Percentiles rank a stretch among this genome's conserved stretches.
These are phyloP conservation scores for Papilionanthe hybrid DNA, from an alignment of 116 monocot genomes.

Conservation along the genomic window DNA sequence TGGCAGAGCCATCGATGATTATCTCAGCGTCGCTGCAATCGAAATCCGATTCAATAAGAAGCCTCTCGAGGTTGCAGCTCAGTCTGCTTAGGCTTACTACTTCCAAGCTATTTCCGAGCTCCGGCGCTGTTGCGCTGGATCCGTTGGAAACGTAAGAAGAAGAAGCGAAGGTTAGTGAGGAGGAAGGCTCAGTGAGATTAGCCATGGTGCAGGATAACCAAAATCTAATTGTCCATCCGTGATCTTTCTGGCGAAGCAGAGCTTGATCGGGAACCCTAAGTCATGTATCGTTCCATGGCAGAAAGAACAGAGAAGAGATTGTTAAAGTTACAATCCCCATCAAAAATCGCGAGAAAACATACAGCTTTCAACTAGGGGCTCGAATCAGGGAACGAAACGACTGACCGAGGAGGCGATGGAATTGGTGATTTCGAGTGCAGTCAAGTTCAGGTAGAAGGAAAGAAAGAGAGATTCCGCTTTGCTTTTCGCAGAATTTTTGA, in stretches of 20 bases:
- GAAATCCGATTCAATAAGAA: constrained; percentile 52
- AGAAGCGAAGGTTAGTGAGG: constrained; percentile 49
- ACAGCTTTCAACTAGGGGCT: neutral
- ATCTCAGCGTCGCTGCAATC: constrained; percentile 82
- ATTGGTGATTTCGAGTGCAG: neutral
- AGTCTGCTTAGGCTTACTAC: constrained; percentile 54
- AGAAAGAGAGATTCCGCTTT: neutral
- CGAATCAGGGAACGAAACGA: neutral
- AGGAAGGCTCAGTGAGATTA: constrained; percentile 31
- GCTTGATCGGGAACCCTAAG: neutral
- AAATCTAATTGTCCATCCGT: constrained; percentile 4
- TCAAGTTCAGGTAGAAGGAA: neutral
- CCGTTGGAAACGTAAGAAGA: constrained; percentile 57
- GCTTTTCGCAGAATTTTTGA: neutral
- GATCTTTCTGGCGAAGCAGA: neutral
- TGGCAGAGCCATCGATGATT: constrained; percentile 46
- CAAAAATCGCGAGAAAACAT: neutral
- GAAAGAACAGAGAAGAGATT: neutral
- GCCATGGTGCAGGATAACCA: constrained; percentile 11
- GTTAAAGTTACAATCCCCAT: neutral
- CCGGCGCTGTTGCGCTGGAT: constrained; percentile 14
- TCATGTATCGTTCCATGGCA: neutral
- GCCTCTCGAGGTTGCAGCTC: constrained; percentile 66
- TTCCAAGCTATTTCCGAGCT: constrained; percentile 38
- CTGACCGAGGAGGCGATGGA: neutral